Base-by-base conservation (phyloP, 371 early-diverging fungal genomes). In the Basidiobolus meristosporus region DNA sequence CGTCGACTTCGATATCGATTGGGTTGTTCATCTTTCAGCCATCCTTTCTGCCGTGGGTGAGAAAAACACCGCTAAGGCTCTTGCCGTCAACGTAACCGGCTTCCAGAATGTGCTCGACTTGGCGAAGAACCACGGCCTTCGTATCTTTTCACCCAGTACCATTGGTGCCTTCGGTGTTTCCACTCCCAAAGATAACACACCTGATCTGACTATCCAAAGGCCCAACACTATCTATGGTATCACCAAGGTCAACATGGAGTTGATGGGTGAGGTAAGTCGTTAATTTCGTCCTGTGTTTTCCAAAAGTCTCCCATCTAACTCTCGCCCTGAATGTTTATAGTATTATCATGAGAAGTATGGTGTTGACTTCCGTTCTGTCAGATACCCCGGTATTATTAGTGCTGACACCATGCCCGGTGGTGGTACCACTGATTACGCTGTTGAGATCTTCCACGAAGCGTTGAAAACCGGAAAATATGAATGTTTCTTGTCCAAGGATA, bases 191-290 rank as follows among this genome's bases (percentile, higher is more conserved):
- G 48, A 45, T 42, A 47, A 48, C 30, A 66, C 70, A n/a, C 70
- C 70, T 1, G 70, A 71, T 39, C 38, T 66, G 31, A 68, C 70
- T 3, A 57, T 68, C 20, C 63, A 63, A 67, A 53, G 64, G 2
- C 71, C 71, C 29, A 68, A 65, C 44, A 70, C 70, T 21, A 67
- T 71, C 39, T 71, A 71, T 31, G 71, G 71, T 20, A 71, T 70
- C 38, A 68, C 68, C 36, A 71, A 71, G 41, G 50, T 71, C 38
- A 63, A 71, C 31, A 63, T 56, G 44, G 71, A 71, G 43, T 54
- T 70, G 9, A 45, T 71, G 31, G 71, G 71, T 49, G 69, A 68
- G 49, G 55, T 51, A 51, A 42, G 7, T 2, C 26, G n/a, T 21
- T n/a, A n/a, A n/a, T n/a, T n/a, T n/a, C n/a, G n/a, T n/a, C n/a